Evolutionary conservation across 441 rosid species (phyloP).

Genomic region (Corymbia citriodora): DNA sequence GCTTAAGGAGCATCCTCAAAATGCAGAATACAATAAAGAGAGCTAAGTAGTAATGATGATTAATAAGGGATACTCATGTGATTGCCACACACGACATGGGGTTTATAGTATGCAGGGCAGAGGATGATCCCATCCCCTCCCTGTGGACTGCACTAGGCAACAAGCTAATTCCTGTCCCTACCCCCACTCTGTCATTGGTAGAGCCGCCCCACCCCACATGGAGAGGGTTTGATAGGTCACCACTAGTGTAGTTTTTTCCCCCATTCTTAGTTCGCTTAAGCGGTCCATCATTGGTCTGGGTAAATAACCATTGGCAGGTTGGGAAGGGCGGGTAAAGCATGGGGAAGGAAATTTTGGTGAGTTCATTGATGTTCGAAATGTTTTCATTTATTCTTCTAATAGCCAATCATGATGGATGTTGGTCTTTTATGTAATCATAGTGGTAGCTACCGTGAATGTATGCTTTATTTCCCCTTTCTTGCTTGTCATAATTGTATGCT

Average conservation of each 20-base stretch:
- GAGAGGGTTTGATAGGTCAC: neutral
- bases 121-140: neutral
- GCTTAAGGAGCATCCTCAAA: neutral
- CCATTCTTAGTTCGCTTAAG: neutral
- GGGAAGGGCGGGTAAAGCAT: neutral
- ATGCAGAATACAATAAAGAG: neutral
- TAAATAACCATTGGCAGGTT: neutral
- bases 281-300: neutral
- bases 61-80: neutral
- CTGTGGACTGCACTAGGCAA: neutral
- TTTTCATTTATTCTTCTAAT: neutral
- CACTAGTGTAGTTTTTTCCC: neutral
- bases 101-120: neutral
- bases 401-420: neutral
- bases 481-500: neutral
- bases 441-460: neutral
- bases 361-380: neutral
- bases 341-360: neutral
- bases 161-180: neutral
- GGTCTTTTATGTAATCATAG: neutral
- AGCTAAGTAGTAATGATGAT: neutral
- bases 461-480: neutral
- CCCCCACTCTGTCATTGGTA: neutral
- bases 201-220: neutral
- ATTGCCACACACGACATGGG: neutral